Evolutionary conservation across 805 yeast species (phyloP).

Genomic region (Nakazawaea ambrosiae): DNA sequence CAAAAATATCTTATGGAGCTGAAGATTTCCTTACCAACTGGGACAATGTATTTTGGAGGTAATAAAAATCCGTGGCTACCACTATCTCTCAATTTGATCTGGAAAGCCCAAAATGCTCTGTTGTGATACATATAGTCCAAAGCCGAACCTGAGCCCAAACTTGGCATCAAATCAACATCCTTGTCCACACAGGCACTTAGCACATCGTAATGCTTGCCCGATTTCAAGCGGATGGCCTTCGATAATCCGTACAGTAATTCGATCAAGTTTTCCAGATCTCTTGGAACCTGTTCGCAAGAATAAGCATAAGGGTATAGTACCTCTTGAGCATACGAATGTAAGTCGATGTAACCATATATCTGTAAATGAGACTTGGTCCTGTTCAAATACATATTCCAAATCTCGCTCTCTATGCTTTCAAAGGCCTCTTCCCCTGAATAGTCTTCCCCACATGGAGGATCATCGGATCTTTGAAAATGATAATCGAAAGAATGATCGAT

Average conservation of each 20-base stretch:
- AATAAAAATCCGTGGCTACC: constrained; percentile 80
- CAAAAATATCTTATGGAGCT: constrained; percentile 64
- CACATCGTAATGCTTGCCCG: constrained; percentile 64
- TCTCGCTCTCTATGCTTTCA: constrained; percentile 53
- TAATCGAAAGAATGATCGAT: constrained; percentile 78
- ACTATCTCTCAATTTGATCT: constrained; percentile 71
- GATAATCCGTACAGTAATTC: constrained; percentile 79
- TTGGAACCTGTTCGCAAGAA: constrained; percentile 64
- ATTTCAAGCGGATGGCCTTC: constrained; percentile 57
- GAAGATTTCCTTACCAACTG: constrained; percentile 73
- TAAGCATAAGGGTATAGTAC: constrained; percentile 78
- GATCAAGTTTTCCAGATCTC: constrained; percentile 74
- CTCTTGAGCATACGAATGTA: constrained; percentile 83
- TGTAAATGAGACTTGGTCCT: constrained; percentile 46
- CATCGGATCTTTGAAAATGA: constrained; percentile 58
- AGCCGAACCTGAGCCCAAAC: constrained; percentile 73
- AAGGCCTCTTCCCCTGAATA: constrained; percentile 72
- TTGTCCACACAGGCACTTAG: constrained; percentile 74
- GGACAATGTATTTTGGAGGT: constrained; percentile 61
- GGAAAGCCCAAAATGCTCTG: constrained; percentile 79
- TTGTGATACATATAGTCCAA: constrained; percentile 81
- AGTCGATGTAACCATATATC: constrained; percentile 71
- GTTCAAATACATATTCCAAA: constrained; percentile 41
- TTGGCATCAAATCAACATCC: constrained; percentile 67
- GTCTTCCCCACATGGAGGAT: constrained; percentile 76